Conservation (phyloP, 169 alveolate genomes). For the Eimeria praecox region DNA sequence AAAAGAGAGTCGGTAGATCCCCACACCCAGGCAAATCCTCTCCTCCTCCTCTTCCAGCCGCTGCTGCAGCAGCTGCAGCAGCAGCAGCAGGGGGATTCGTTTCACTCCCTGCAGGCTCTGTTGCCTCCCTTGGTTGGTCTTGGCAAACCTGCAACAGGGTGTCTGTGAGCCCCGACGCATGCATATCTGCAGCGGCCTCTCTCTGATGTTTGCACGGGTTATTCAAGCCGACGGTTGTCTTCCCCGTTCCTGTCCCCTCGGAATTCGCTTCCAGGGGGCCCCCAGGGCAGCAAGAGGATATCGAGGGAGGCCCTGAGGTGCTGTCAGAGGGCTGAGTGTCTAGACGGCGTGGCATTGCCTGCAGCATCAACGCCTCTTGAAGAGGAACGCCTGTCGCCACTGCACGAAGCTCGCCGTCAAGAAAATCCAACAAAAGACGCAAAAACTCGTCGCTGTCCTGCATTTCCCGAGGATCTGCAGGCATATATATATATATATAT, state of each 20-base stretch:
- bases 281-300: too few species aligned
- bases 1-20: slow-evolving; percentile 64
- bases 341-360: slow-evolving; percentile 45
- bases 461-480: slow-evolving; percentile 81
- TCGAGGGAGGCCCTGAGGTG: too few species aligned
- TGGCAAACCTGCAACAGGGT: not conserved
- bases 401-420: slow-evolving; percentile 81
- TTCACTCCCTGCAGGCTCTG: not conserved
- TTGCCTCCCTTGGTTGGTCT: not conserved
- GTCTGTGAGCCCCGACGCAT: not conserved
- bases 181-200: not conserved
- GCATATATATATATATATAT: not conserved
- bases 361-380: slow-evolving; percentile 56
- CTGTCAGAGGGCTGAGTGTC: not conserved
- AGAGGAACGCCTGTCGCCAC: slow-evolving; percentile 72
- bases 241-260: not conserved
- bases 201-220: not conserved
- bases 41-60: not conserved
- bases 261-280: not conserved
- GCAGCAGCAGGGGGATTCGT: not conserved
- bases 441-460: slow-evolving; percentile 84
- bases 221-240: not conserved
- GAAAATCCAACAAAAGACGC: slow-evolving; percentile 79
- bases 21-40: not conserved
- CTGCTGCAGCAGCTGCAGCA: not conserved